A percentile compares a stretch with the other conserved stretches of the same genome.
These are phyloP conservation scores for Chrysoporthe cubensis DNA, from an alignment of 2,329 filamentous ascomycete genomes.

Conservation along the genomic window DNA sequence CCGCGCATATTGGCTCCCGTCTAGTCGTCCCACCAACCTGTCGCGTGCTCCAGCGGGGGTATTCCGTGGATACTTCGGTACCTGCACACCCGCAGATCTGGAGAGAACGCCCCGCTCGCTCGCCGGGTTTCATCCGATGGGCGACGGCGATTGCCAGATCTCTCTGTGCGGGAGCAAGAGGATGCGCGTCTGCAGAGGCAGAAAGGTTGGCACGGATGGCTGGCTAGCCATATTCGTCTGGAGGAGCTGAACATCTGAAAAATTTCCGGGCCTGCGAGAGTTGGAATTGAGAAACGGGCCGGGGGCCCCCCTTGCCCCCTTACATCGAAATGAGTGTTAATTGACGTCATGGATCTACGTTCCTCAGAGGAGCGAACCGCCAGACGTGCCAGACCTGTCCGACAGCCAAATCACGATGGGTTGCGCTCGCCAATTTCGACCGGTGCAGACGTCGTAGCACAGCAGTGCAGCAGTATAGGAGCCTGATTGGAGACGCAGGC, in stretches of 20 bases:
- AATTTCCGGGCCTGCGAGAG: neutral
- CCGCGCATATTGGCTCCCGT: neutral
- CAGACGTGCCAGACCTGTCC: neutral
- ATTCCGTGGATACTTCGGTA: no score
- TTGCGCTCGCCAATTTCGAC: neutral
- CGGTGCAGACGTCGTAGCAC: neutral
- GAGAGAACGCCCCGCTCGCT: neutral
- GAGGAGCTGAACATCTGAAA: neutral
- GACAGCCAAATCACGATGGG: neutral
- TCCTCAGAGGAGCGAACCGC: neutral
- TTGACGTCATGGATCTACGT: constrained; percentile 9
- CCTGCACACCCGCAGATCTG: neutral
- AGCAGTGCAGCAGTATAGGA: neutral
- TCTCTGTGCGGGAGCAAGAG: neutral
- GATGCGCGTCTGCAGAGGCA: neutral
- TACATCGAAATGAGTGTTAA: constrained; percentile 3
- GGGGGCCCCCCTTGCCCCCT: neutral
- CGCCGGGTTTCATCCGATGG: neutral
- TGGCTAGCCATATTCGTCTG: constrained; percentile 1
- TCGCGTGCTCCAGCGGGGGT: neutral
- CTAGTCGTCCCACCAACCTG: neutral
- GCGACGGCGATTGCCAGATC: neutral
- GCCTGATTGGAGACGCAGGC: neutral
- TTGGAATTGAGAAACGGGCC: constrained; percentile 6
- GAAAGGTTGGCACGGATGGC: no score